Conservation (phyloP, 2,329 filamentous ascomycete genomes). For the Fusarium sp. region DNA sequence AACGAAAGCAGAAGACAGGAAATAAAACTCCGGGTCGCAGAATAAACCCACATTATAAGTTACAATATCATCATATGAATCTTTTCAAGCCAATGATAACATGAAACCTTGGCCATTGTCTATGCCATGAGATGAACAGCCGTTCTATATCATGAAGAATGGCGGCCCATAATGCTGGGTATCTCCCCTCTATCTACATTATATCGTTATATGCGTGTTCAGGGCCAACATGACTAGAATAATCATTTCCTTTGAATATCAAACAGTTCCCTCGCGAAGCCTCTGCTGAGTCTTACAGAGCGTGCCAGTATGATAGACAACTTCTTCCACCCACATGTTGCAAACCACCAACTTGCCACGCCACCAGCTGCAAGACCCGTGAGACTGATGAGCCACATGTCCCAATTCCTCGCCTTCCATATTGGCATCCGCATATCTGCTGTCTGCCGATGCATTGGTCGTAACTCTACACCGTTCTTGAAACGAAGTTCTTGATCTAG, state of each 20-base stretch:
- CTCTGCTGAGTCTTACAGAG: neutral
- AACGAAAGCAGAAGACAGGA: too few relatives aligned
- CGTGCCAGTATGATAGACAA: constrained; percentile 20
- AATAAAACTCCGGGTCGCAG: too few relatives aligned
- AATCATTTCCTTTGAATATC: neutral
- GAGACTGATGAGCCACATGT: constrained; percentile 49
- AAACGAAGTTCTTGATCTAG: constrained; percentile 51
- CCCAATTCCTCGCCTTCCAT: constrained; percentile 56
- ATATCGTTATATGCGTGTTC: neutral
- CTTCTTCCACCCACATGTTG: constrained; percentile 29
- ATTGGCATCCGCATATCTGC: constrained; percentile 57
- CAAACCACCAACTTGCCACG: constrained; percentile 38
- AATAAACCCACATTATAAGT: too few relatives aligned
- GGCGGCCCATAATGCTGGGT: too few relatives aligned
- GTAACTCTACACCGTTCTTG: constrained; percentile 30
- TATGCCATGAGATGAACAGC: neutral
- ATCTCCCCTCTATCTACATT: neutral
- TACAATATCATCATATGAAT: too few relatives aligned
- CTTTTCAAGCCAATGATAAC: too few relatives aligned
- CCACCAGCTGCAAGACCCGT: constrained; percentile 13
- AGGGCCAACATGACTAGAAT: neutral
- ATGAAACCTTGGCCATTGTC: too few relatives aligned
- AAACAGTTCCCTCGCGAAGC: constrained; percentile 2
- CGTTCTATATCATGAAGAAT: neutral
- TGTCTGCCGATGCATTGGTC: constrained; percentile 59